These are phyloP conservation scores for Coniferiporia weirii DNA, from an alignment of 1,284 basidiomycete species.

Conservation along the genomic window DNA sequence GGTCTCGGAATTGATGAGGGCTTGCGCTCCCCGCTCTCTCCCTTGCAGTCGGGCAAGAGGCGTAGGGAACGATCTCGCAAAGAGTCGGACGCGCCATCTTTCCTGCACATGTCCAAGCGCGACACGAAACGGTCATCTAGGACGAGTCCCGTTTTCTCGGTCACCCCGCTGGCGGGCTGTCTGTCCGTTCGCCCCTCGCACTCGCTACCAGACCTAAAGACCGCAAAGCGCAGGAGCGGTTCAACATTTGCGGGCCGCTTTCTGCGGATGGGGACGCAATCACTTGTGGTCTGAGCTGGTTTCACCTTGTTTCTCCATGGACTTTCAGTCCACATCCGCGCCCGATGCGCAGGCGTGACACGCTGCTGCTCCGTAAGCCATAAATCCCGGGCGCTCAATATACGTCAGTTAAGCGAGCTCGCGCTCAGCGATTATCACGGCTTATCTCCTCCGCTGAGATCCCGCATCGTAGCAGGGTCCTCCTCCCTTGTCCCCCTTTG, in stretches of 20 bases:
- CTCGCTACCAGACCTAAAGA: conserved; percentile 16
- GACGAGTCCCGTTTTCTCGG: not conserved
- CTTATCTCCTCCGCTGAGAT: too few relatives aligned
- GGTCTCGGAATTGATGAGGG: conserved; percentile 15
- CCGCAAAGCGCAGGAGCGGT: conserved; percentile 13
- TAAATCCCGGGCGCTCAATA: too few relatives aligned
- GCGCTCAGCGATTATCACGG: too few relatives aligned
- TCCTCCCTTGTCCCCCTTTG: not conserved
- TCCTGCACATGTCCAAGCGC: conserved; percentile 12
- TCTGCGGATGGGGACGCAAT: conserved; percentile 10
- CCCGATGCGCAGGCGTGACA: too few relatives aligned
- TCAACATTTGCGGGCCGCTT: conserved; percentile 6
- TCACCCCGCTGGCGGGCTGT: not conserved
- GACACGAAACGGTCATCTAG: not conserved
- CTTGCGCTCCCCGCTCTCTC: conserved; percentile 14
- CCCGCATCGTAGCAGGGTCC: too few relatives aligned
- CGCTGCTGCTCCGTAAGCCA: too few relatives aligned
- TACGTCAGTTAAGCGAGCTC: too few relatives aligned
- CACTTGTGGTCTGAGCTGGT: conserved; percentile 1
- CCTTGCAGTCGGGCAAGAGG: not conserved
- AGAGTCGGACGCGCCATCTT: conserved; percentile 3
- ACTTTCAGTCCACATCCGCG: too few relatives aligned
- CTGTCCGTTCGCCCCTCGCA: conserved; percentile 11
- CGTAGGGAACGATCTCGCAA: not conserved
- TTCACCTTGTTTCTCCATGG: not conserved